Percentiles rank a stretch among this genome's conserved stretches.
Evolutionary conservation across 148 eudicot species (phyloP).

Genomic region (Hydrangea macrophylla): DNA sequence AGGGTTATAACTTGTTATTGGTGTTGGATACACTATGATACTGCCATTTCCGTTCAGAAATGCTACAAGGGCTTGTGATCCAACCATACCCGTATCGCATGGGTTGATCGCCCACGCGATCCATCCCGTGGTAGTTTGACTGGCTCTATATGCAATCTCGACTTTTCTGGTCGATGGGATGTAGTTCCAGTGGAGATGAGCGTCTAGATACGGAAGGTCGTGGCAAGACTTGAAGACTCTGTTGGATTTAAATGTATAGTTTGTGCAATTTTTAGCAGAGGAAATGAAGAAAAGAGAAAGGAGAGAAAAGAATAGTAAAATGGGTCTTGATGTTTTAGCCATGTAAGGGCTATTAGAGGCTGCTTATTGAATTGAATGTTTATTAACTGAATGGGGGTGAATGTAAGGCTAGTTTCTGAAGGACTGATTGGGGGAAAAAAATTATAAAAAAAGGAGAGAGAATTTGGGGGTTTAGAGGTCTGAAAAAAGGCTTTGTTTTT

Average conservation of each 20-base stretch:
- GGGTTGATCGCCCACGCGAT: conserved; percentile 65
- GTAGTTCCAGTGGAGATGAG: conserved; percentile 54
- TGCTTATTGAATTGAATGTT: too few species aligned
- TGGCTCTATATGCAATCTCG: conserved; percentile 47
- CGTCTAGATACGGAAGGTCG: conserved; percentile 40
- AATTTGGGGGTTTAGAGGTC: too few species aligned
- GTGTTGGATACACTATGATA: conserved; percentile 40
- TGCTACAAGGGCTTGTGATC: conserved; percentile 60
- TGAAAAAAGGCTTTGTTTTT: too few species aligned
- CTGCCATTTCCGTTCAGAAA: conserved; percentile 34
- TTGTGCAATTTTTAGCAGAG: conserved; percentile 37
- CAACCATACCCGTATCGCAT: conserved; percentile 39
- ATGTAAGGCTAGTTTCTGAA: too few species aligned
- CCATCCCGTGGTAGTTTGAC: conserved; percentile 46
- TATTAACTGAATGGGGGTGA: too few species aligned
- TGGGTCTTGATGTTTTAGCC: conserved; percentile 20
- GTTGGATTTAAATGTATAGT: conserved; percentile 30
- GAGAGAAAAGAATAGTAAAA: conserved; percentile 12
- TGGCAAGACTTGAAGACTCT: conserved; percentile 30
- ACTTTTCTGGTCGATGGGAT: conserved; percentile 21
- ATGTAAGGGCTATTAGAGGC: not conserved
- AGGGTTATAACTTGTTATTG: conserved; percentile 39
- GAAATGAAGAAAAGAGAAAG: conserved; percentile 19
- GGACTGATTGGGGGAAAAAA: not conserved
- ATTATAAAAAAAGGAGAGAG: not conserved